Evolutionary conservation across 2,329 filamentous ascomycete species (phyloP).

Genomic region (Venturia nashicola): DNA sequence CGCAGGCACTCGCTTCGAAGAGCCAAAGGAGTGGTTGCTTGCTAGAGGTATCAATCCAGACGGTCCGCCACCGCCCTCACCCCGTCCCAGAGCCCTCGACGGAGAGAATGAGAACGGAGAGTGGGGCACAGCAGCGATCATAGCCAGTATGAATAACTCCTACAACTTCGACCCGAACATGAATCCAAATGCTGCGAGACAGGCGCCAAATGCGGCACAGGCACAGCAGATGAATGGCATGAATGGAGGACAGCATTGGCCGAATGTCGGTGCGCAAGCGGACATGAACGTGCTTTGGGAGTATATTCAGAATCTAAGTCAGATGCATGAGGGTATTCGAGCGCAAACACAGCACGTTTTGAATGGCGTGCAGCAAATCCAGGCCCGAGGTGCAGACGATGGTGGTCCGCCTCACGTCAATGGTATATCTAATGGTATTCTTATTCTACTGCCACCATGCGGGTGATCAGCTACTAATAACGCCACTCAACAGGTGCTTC

Average conservation of each 20-base stretch:
- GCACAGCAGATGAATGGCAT: constrained; percentile 9
- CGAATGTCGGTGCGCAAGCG: constrained; percentile 26
- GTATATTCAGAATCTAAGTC: constrained; percentile 27
- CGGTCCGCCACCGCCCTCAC: background rate
- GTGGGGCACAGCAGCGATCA: background rate
- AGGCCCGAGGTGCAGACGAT: constrained; percentile 24
- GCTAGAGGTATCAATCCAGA: background rate
- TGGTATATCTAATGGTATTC: constrained; percentile 16
- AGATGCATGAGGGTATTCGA: constrained; percentile 27
- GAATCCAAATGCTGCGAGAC: background rate
- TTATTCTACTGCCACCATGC: background rate
- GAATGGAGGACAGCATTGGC: constrained; percentile 7
- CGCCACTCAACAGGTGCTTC: background rate
- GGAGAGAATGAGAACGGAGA: constrained; percentile 1
- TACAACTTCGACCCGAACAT: constrained; percentile 2
- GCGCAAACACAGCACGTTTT: constrained; percentile 25
- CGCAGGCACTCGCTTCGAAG: background rate
- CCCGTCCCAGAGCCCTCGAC: background rate
- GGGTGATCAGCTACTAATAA: constrained; percentile 9
- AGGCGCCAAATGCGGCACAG: constrained; percentile 6
- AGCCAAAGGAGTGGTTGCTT: constrained; percentile 1
- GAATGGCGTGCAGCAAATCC: constrained; percentile 24
- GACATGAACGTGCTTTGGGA: constrained; percentile 31
- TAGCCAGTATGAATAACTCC: constrained; percentile 6
- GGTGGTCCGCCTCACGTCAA: constrained; percentile 20